These are phyloP conservation scores for Withania somnifera DNA, from an alignment of 305 asterid genomes.

Conservation along the genomic window DNA sequence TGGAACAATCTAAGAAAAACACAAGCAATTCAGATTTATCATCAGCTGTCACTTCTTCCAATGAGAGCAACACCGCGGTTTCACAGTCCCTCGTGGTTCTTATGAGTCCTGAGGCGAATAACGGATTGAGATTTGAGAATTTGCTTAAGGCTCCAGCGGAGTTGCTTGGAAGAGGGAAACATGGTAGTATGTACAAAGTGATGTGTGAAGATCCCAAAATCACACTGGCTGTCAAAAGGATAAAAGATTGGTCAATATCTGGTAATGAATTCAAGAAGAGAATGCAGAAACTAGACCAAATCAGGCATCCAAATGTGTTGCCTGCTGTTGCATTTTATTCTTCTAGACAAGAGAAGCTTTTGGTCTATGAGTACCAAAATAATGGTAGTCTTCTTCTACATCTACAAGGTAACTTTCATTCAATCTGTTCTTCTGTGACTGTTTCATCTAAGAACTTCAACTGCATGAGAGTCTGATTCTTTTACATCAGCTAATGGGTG, in stretches of 20 bases:
- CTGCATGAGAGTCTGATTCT: neutral
- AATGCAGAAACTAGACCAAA: conserved; percentile 47
- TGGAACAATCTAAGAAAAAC: conserved; percentile 22
- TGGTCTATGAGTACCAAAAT: conserved; percentile 62
- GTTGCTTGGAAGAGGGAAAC: conserved; percentile 67
- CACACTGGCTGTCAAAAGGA: conserved; percentile 59
- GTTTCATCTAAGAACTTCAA: neutral
- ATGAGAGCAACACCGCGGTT: conserved; percentile 22
- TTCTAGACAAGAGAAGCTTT: conserved; percentile 62
- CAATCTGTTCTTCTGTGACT: neutral
- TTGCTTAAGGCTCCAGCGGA: conserved; percentile 81
- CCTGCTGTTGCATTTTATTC: conserved; percentile 57
- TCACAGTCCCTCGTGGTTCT: conserved; percentile 40
- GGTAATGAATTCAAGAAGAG: conserved; percentile 45
- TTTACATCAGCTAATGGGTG: neutral
- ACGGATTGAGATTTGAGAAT: conserved; percentile 53
- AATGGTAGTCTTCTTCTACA: conserved; percentile 57
- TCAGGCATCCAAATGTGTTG: conserved; percentile 55
- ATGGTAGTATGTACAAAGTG: conserved; percentile 69
- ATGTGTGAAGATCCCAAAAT: conserved; percentile 27
- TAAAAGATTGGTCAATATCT: conserved; percentile 52
- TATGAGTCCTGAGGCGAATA: conserved; percentile 37
- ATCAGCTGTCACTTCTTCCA: conserved; percentile 16
- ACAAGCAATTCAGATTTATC: conserved; percentile 21
- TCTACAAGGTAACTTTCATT: conserved; percentile 31